Conservation (phyloP, 1,284 basidiomycete species). For the Sporisorium exsertum region DNA sequence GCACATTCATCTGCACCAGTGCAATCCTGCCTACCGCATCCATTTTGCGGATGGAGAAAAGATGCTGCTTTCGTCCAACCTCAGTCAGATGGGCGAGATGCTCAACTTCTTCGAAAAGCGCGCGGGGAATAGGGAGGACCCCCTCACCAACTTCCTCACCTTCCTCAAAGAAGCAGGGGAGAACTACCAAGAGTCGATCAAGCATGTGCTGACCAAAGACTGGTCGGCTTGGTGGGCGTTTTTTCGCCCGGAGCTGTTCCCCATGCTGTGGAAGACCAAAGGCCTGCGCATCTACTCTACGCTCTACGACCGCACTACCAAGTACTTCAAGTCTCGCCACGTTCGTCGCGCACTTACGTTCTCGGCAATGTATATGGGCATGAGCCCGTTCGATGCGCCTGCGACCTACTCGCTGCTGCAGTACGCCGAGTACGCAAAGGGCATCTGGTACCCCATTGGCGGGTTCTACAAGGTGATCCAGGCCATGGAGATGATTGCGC, state of each 20-base stretch:
- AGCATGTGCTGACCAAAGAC: constrained; percentile 71
- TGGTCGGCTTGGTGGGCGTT: constrained; percentile 71
- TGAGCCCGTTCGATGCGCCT: constrained; percentile 73
- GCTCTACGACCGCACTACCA: constrained; percentile 68
- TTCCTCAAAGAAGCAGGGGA: constrained; percentile 70
- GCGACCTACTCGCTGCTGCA: constrained; percentile 73
- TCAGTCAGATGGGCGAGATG: constrained; percentile 71
- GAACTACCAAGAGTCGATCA: constrained; percentile 71
- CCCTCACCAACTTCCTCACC: constrained; percentile 65
- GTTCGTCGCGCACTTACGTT: constrained; percentile 61
- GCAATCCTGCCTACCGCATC: constrained; percentile 61
- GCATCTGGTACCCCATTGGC: constrained; percentile 74
- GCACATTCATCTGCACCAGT: constrained; percentile 70
- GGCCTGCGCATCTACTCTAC: constrained; percentile 58
- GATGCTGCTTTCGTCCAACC: constrained; percentile 71
- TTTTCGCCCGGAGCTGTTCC: constrained; percentile 71
- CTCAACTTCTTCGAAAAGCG: constrained; percentile 72
- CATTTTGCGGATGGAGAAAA: constrained; percentile 62
- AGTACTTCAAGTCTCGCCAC: constrained; percentile 72
- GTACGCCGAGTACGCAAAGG: constrained; percentile 73
- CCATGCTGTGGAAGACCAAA: constrained; percentile 67
- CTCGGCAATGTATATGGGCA: constrained; percentile 69
- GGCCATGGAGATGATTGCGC: constrained; percentile 71
- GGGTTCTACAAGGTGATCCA: constrained; percentile 73
- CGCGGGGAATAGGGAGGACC: constrained; percentile 70